Evolutionary conservation across 208 protist species (phyloP).

Genomic region (Balamuthia mandrillaris): DNA sequence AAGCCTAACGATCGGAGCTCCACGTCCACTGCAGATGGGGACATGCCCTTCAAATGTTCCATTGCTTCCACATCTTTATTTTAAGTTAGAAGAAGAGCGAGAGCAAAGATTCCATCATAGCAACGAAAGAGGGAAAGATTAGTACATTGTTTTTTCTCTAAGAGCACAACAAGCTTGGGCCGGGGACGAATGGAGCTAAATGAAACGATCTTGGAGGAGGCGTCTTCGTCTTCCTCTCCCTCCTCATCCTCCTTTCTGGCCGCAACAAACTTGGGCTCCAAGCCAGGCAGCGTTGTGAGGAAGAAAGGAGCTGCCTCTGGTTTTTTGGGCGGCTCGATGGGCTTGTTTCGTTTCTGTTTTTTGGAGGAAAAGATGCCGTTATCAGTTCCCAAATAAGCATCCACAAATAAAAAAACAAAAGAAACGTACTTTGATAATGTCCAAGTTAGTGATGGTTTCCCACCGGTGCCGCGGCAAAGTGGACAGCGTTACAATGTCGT

Average conservation of each 20-base stretch:
- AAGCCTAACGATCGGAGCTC: conserved; percentile 46
- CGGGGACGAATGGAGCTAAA: not conserved
- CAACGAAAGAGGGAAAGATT: not conserved
- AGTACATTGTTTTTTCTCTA: too few relatives aligned
- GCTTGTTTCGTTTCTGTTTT: conserved; percentile 65
- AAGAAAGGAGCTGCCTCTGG: conserved; percentile 60
- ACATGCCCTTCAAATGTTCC: conserved; percentile 17
- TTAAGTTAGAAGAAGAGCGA: not conserved
- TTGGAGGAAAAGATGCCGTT: conserved; percentile 36
- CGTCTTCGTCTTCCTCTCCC: not conserved
- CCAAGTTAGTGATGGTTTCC: conserved; percentile 26
- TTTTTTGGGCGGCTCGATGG: conserved; percentile 41
- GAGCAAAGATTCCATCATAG: conserved; percentile 21
- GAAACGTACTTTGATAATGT: not conserved
- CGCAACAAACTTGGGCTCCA: conserved; percentile 47
- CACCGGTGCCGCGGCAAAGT: conserved; percentile 12
- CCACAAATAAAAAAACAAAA: not conserved
- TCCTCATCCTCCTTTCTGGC: not conserved
- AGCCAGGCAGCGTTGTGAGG: conserved; percentile 45
- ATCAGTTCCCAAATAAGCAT: not conserved
- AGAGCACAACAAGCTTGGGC: not conserved
- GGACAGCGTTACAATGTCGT: conserved; percentile 21
- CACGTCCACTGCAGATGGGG: conserved; percentile 59
- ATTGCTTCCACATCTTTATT: not conserved
- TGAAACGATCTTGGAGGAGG: not conserved